phyloP scores from a whole-genome alignment of 768 basidiomycete genomes.

The Tylopilus sp. region DNA sequence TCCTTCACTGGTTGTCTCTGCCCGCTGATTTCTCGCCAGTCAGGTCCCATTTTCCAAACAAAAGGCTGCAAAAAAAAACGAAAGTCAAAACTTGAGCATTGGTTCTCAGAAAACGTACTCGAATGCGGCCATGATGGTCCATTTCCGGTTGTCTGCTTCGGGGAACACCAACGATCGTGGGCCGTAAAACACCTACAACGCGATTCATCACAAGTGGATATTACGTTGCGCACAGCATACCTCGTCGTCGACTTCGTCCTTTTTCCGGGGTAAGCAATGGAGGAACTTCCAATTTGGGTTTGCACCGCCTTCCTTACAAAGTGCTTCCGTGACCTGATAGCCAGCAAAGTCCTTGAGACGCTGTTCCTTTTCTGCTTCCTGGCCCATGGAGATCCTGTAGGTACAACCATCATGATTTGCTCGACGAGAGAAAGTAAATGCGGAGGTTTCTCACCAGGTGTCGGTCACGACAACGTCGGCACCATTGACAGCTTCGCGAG shows the following conservation, averaged over 20 bases:
- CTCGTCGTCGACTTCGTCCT: conserved; percentile 93
- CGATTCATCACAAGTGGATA: background rate
- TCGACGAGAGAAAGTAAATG: background rate
- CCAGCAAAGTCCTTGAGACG: conserved; percentile 84
- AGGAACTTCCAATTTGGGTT: conserved; percentile 90
- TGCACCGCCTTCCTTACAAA: conserved; percentile 79
- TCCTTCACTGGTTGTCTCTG: conserved; percentile 7
- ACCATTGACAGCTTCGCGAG: conserved; percentile 79
- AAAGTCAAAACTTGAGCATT: background rate
- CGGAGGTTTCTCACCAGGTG: conserved; percentile 65
- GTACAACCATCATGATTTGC: background rate
- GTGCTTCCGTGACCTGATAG: conserved; percentile 89
- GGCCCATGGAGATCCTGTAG: conserved; percentile 96
- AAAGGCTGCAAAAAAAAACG: conserved; percentile 15
- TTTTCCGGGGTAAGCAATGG: conserved; percentile 93
- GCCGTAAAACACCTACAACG: conserved; percentile 81
- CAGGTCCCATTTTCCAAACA: conserved; percentile 49
- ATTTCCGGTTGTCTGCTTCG: conserved; percentile 95
- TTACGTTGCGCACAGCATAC: conserved; percentile 35
- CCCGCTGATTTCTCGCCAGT: conserved; percentile 17
- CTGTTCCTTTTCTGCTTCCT: conserved; percentile 89
- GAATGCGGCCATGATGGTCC: conserved; percentile 92
- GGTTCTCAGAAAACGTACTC: conserved; percentile 53
- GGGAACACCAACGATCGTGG: conserved; percentile 88
- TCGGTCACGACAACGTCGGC: conserved; percentile 98